These are phyloP conservation scores for Phialocephala subalpina DNA, from an alignment of 2,329 filamentous ascomycete species.

Conservation along the genomic window DNA sequence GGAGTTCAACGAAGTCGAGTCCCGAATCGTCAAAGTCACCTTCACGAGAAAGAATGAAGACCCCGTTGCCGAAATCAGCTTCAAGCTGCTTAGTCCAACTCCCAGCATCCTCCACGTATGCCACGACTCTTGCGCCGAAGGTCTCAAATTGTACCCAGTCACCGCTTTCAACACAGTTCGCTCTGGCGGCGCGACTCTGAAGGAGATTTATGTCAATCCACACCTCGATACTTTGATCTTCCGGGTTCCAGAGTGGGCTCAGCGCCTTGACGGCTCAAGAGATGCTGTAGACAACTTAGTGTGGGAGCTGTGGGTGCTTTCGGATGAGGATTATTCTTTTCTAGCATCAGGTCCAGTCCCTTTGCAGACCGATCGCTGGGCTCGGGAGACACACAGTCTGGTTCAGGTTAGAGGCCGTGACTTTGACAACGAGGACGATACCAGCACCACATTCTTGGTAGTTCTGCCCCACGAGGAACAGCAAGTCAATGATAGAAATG, in stretches of 20 bases:
- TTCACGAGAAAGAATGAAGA: background rate
- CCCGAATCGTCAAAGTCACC: background rate
- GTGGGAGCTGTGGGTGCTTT: too few species aligned
- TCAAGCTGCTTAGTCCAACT: background rate
- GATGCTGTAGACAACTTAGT: background rate
- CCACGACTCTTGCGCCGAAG: background rate
- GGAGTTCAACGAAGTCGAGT: background rate
- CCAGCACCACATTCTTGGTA: too few species aligned
- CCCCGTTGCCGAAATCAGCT: background rate
- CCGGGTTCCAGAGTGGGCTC: background rate
- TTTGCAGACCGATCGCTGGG: background rate
- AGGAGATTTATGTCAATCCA: background rate
- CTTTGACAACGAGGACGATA: background rate
- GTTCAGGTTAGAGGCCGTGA: background rate
- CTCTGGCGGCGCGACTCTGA: too few species aligned
- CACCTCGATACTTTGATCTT: background rate
- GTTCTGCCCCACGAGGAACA: too few species aligned
- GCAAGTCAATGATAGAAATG: too few species aligned
- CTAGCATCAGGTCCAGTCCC: background rate
- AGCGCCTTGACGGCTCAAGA: background rate
- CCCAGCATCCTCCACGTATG: background rate
- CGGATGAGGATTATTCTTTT: too few species aligned
- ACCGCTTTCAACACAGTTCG: background rate
- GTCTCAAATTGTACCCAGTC: background rate
- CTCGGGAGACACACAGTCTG: background rate